phyloP scores from a whole-genome alignment of 768 basidiomycete species.

The Trametes elegans region DNA sequence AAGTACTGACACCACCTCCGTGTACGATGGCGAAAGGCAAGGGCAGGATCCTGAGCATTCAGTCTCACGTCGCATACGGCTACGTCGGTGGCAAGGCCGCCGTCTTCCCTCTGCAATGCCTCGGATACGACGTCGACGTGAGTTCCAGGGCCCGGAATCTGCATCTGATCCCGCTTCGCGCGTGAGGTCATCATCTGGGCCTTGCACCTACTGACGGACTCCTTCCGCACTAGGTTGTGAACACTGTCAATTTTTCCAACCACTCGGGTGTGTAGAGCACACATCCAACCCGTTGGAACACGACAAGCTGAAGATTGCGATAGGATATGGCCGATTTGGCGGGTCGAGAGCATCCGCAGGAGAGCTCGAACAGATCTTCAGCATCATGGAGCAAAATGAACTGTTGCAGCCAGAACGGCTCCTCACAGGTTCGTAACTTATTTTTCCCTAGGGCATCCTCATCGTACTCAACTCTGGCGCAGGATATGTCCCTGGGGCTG shows the following conservation, averaged over 20 bases:
- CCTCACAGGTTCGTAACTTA: slow-evolving; percentile 59
- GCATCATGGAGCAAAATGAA: slow-evolving; percentile 71
- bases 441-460: not conserved
- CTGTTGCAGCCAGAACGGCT: slow-evolving; percentile 69
- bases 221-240: slow-evolving; percentile 56
- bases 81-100: slow-evolving; percentile 90
- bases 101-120: slow-evolving; percentile 73
- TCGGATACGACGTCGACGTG: slow-evolving; percentile 96
- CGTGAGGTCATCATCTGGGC: not conserved
- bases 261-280: slow-evolving; percentile 64
- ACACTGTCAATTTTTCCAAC: slow-evolving; percentile 94
- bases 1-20: slow-evolving; percentile 12
- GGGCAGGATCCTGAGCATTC: slow-evolving; percentile 80
- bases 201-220: not conserved
- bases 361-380: slow-evolving; percentile 76
- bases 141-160: slow-evolving; percentile 22
- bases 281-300: not conserved
- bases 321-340: slow-evolving; percentile 81
- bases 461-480: not conserved
- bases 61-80: slow-evolving; percentile 91
- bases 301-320: not conserved
- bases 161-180: slow-evolving; percentile 13
- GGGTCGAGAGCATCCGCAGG: slow-evolving; percentile 76
- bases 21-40: slow-evolving; percentile 13
- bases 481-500: slow-evolving; percentile 90